phyloP scores from a whole-genome alignment of 768 basidiomycete species.

The Tylopilus sp. region DNA sequence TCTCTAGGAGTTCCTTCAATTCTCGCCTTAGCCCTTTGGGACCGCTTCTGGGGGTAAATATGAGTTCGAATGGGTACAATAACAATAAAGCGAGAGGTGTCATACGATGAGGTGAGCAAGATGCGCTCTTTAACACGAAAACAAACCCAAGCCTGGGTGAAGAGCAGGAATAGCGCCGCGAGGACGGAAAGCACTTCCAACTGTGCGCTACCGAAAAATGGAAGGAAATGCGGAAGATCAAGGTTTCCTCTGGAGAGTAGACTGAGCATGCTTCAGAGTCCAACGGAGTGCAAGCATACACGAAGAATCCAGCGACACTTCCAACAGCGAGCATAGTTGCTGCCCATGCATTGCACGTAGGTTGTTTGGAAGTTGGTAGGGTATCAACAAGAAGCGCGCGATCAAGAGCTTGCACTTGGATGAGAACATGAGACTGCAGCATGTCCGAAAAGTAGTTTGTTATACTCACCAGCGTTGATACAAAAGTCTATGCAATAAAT shows the following conservation, averaged over 20 bases:
- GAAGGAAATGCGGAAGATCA: constrained; percentile 64
- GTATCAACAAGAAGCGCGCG: constrained; percentile 89
- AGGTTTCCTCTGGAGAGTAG: constrained; percentile 62
- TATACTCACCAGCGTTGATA: constrained; percentile 47
- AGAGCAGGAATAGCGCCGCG: constrained; percentile 63
- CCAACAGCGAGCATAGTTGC: constrained; percentile 89
- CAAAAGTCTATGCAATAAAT: constrained; percentile 69
- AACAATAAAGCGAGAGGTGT: neutral
- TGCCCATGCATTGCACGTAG: constrained; percentile 92
- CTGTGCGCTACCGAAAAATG: constrained; percentile 76
- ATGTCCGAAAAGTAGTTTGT: neutral
- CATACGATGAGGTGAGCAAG: constrained; percentile 44
- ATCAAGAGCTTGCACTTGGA: constrained; percentile 82
- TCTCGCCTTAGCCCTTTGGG: constrained; percentile 38
- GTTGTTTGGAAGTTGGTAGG: constrained; percentile 68
- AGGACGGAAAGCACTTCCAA: constrained; percentile 78
- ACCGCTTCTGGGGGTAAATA: constrained; percentile 6
- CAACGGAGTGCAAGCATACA: constrained; percentile 47
- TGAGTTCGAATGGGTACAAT: constrained; percentile 1
- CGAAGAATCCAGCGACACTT: constrained; percentile 81
- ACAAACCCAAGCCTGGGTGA: constrained; percentile 62
- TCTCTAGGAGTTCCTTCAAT: constrained; percentile 66
- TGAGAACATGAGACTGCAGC: neutral
- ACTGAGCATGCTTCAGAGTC: neutral
- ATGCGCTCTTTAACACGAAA: constrained; percentile 70